Base-by-base conservation (phyloP, 2,329 filamentous ascomycete species). In the Davidsoniella eucalypti region DNA sequence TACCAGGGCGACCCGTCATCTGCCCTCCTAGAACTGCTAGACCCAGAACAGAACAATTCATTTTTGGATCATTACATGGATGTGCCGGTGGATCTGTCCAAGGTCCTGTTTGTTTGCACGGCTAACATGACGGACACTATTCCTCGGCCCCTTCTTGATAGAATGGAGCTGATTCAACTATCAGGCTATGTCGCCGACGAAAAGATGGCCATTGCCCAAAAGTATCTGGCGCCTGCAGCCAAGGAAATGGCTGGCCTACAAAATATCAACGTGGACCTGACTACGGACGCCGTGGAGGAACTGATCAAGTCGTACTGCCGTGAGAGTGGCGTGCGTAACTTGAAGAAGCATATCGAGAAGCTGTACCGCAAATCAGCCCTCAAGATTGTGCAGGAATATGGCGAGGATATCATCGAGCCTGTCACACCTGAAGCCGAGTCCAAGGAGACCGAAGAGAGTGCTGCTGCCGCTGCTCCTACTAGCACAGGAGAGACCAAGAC, bases 281-380 rank as follows among this genome's bases (percentile, higher is more conserved):
- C 80, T 54, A 80, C 87, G 57, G 82, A 84, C 52, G 93, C 90
- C 10, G 93, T 98, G 42, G 83, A 92, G 60, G 92, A 98, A 65
- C 74, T 98, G 42, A 98, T 98, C 70, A 96, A 96, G 68, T 94
- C 87, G 21, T 98, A 98, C 69, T 95, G 88, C 67, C 84, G 92
- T 41, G 92, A 98, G 67, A 94, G 87, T 41, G 92, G 92, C 58
- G 93, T 98, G 7, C 82, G 92, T 57, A 98, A 98, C 61, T 69
- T 98, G 54, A 98, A 98, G 76, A 96, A 98, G 71, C 90, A 96
- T 64, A 98, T 98, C 55, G 92, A 98, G 65, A 98, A 98, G 70
- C 87, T 98, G 2, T 98, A 95, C 67, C 81, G 92, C 52, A 98
- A 98, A 67, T 87, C 90, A 12, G 93, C 92, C 0, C 72, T 98